Conservation (phyloP, 345 rosid genomes). For the Eutrema yunnanense region DNA sequence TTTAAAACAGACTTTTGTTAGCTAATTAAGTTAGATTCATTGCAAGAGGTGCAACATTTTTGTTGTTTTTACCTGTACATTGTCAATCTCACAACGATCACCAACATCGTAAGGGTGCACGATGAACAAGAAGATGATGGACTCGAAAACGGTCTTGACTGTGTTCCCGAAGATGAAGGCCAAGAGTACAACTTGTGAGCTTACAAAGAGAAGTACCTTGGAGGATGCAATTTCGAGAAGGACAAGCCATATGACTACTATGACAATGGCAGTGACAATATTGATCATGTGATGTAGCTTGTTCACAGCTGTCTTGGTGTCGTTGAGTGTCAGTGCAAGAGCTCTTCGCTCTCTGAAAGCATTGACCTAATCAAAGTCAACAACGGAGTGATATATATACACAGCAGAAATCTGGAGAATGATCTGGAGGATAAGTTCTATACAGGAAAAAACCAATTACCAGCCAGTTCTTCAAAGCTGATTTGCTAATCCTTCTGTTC, state of each 20-base stretch:
- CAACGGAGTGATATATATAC: slow-evolving; percentile 31
- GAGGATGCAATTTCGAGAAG: slow-evolving; percentile 72
- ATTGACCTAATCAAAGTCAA: slow-evolving; percentile 53
- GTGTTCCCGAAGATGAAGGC: slow-evolving; percentile 93
- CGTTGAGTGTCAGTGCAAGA: slow-evolving; percentile 84
- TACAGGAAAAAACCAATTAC: slow-evolving; percentile 33
- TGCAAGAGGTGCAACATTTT: background rate
- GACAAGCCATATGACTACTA: slow-evolving; percentile 58
- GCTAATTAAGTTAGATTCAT: background rate
- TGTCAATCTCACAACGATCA: slow-evolving; percentile 82
- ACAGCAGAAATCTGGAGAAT: background rate
- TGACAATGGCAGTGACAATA: slow-evolving; percentile 37
- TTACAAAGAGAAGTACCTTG: slow-evolving; percentile 49
- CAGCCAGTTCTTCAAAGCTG: slow-evolving; percentile 77
- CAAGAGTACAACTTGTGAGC: slow-evolving; percentile 74
- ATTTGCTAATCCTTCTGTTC: slow-evolving; percentile 51
- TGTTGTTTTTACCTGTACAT: slow-evolving; percentile 48
- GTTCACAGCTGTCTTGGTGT: slow-evolving; percentile 90
- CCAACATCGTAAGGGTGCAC: slow-evolving; percentile 97
- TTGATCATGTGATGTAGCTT: slow-evolving; percentile 76
- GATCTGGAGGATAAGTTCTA: background rate
- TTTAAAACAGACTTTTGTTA: background rate
- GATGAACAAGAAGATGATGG: slow-evolving; percentile 81
- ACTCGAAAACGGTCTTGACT: slow-evolving; percentile 78
- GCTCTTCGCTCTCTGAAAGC: slow-evolving; percentile 92